Percentiles rank a stretch among this genome's conserved stretches.
These are phyloP conservation scores for Penicillium sp. DNA, from an alignment of 2,329 filamentous ascomycete species.

Conservation along the genomic window DNA sequence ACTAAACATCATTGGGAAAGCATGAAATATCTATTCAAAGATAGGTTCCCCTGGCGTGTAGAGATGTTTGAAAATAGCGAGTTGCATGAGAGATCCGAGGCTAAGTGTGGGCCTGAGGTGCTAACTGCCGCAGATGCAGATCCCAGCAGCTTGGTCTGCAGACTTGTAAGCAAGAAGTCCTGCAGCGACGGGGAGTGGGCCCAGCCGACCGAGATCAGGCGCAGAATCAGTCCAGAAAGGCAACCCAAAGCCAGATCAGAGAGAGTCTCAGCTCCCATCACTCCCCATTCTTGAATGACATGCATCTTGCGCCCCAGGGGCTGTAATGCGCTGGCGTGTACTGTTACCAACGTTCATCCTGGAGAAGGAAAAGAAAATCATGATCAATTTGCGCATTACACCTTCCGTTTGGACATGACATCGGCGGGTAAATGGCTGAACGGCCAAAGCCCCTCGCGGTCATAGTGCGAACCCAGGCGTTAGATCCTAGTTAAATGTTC, in stretches of 20 bases:
- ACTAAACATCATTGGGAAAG: neutral
- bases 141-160: neutral
- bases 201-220: neutral
- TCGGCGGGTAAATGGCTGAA: slow-evolving; percentile 5
- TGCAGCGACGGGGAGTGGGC: neutral
- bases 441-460: neutral
- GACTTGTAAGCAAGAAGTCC: neutral
- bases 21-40: neutral
- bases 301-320: neutral
- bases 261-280: neutral
- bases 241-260: neutral
- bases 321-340: neutral
- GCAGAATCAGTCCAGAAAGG: neutral
- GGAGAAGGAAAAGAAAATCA: neutral
- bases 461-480: neutral
- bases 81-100: slow-evolving; percentile 3
- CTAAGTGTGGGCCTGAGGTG: slow-evolving; percentile 2
- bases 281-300: neutral
- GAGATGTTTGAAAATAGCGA: slow-evolving; percentile 1
- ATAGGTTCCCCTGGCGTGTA: neutral
- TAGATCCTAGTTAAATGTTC: neutral
- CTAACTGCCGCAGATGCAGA: slow-evolving; percentile 2
- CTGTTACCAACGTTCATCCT: neutral
- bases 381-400: neutral
- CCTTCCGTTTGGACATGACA: neutral